Base-by-base conservation (phyloP, 495 filamentous ascomycete species). In the Neurospora intermedia region DNA sequence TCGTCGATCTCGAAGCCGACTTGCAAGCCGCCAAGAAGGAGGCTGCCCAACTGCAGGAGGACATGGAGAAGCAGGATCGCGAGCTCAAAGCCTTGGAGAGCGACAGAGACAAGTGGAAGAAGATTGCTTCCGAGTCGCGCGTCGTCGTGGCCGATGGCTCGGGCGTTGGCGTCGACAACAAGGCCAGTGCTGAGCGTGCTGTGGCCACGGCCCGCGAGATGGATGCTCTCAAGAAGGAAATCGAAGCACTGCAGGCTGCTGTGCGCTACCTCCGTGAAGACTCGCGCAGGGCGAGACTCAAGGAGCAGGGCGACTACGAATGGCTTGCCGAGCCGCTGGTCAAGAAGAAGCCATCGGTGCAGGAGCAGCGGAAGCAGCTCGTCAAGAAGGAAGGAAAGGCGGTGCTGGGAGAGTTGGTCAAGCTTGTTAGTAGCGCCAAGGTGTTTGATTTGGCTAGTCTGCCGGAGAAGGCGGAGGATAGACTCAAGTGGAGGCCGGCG, bases 251-350 rank as follows among this genome's bases (percentile, higher is more conserved):
- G 9, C 89, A 94, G 80, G 87, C 90, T 3, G 90, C 93, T 0
- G 89, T 98, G 18, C 89, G 91, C 66, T 95, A 90, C 82, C 83
- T 97, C 31, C 88, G 92, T 35, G 90, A 93, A 72, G 93, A 96
- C 71, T 93, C 89, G 78, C 83, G 88, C n/a, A 88, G 91, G 39
- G 84, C 89, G 4, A 87, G 89, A 40, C 78, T 90, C 31, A 85
- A 86, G 31, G 89, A 93, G 76, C 87, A 90, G 16, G 84, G 87
- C 42, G 84, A 83, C 18, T 81, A 88, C 69, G 88, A 89, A 74
- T 90, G 89, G 83, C 87, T 95, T 7, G 86, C 90, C 23, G 87
- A 90, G 72, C 92, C 93, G 8, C 84, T 94, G 45, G 80, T 79
- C 16, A 84, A 83, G 71, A 82, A 82, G 18, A 84, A 82, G 31